These are phyloP conservation scores for Myochromella boudieri DNA, from an alignment of 768 basidiomycete species.

Conservation along the genomic window DNA sequence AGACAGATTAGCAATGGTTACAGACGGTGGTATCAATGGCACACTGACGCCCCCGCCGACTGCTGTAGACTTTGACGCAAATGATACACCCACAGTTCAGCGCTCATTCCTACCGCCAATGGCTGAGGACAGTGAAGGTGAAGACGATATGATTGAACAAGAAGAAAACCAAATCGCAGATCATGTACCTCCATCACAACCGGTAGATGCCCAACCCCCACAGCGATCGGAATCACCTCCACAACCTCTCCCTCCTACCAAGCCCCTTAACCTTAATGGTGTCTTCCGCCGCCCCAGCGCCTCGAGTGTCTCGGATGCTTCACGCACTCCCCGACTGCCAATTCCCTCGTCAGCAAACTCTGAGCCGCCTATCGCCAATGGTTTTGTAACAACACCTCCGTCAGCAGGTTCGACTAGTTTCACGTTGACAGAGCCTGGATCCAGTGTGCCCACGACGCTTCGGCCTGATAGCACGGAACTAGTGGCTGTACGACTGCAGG, in stretches of 20 bases:
- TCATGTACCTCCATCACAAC: background rate
- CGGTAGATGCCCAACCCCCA: no score
- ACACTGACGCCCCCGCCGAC: conserved; percentile 36
- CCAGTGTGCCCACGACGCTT: conserved; percentile 21
- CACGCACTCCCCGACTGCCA: conserved; percentile 2
- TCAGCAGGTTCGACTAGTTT: conserved; percentile 30
- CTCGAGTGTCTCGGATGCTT: conserved; percentile 8
- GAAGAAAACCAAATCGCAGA: background rate
- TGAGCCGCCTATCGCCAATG: no score
- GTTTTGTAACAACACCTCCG: no score
- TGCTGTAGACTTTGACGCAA: conserved; percentile 24
- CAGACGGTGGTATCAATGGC: conserved; percentile 28
- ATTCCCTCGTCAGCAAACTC: conserved; percentile 1
- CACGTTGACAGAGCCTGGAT: conserved; percentile 45
- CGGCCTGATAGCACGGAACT: conserved; percentile 43
- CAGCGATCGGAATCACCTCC: no score
- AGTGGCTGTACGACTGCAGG: conserved; percentile 53
- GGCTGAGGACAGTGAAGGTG: conserved; percentile 13
- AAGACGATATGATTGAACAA: conserved; percentile 15
- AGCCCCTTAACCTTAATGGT: conserved; percentile 8
- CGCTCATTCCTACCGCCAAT: conserved; percentile 18
- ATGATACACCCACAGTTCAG: conserved; percentile 26
- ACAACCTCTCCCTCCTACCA: conserved; percentile 1
- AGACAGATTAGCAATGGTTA: conserved; percentile 45
- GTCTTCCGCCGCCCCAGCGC: conserved; percentile 9